Evolutionary conservation across 2,329 filamentous ascomycete genomes (phyloP), one percentile per base, ranked within the genome.

Genomic region (Botrytis hyacinthi): DNA sequence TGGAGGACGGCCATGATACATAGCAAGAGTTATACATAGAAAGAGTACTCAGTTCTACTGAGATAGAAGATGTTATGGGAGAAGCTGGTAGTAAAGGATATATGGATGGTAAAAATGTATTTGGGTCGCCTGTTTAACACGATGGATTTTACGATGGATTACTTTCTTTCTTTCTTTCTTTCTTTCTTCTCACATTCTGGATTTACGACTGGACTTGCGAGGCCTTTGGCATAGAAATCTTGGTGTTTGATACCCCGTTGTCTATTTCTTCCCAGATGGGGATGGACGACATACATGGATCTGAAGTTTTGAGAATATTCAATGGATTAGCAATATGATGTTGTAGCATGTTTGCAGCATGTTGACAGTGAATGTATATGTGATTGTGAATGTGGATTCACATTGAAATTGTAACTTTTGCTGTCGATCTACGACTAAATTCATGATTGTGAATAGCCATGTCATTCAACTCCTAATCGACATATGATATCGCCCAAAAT

Each of bases 51-150:
- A 42, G 35, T 32, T 37, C 48, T 42, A 42, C 48, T 16, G 66
- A n/a, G 37, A 59, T 69, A 59, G 48, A 57, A 57, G 6, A 57
- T 68, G 48, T 69, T 22, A 8, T 18, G 18, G 66, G 35, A 42
- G 18, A 59, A 57, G 54, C 16, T 22, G 37, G 16, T 32, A 69
- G 5, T 57, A 69, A 69, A 10, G 66, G 18, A 57, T 57, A 51
- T 37, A 32, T 69, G 35, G 48, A 69, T 42, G 48, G 66, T 69
- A 57, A 57, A 68, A 57, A 69, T 69, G 66, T 69, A 68, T 69
- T 44, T 57, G 54, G 51, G 66, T 26, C 48, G 35, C 37, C 66
- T 69, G 48, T 69, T 42, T 32, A 32, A 37, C 18, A 57, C 48
- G 48, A 69, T 69, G 66, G 66, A 32, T 69, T 68, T 68, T 6